Conservation (phyloP, 1,284 basidiomycete species). For the Cutaneotrichosporon sp. region DNA sequence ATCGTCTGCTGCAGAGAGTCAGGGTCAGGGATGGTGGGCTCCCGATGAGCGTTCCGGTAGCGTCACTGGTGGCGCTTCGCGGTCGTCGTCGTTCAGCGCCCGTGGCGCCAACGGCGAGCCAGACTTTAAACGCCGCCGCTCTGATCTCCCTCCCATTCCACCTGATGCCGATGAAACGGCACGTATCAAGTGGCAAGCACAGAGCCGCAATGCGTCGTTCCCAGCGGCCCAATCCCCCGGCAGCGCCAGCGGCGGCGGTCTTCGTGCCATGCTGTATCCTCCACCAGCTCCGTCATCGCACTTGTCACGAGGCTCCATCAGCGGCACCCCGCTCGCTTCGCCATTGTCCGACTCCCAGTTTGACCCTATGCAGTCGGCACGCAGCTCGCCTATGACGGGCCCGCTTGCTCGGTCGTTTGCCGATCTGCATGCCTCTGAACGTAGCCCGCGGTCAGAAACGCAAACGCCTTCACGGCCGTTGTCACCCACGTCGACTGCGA, state of each 20-base stretch:
- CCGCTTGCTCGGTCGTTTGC: constrained; percentile 38
- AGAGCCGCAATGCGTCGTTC: constrained; percentile 41
- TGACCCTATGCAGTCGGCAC: constrained; percentile 15
- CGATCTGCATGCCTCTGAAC: constrained; percentile 30
- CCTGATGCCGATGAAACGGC: constrained; percentile 40
- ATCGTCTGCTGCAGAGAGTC: constrained; percentile 22
- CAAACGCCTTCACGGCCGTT: constrained; percentile 9
- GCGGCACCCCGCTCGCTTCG: constrained; percentile 15
- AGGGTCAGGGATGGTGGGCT: constrained; percentile 40
- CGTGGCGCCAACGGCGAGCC: constrained; percentile 18
- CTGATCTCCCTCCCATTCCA: constrained; percentile 30
- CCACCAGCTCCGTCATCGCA: constrained; percentile 20
- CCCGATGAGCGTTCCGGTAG: constrained; percentile 28
- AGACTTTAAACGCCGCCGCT: constrained; percentile 37
- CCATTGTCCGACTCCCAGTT: constrained; percentile 16
- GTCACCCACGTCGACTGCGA: constrained; percentile 9
- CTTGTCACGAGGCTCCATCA: constrained; percentile 26
- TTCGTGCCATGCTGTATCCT: constrained; percentile 26
- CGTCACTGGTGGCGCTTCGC: constrained; percentile 1
- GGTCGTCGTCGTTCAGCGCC: constrained; percentile 4
- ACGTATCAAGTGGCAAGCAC: constrained; percentile 39
- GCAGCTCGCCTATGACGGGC: constrained; percentile 34
- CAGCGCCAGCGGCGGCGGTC: constrained; percentile 9
- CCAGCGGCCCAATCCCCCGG: constrained; percentile 17
- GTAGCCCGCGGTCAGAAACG: constrained; percentile 4